Percentiles rank a stretch among this genome's conserved stretches.
These are phyloP conservation scores for Chaetomiaceae sp. DNA, from an alignment of 2,329 filamentous ascomycete genomes.

Conservation along the genomic window DNA sequence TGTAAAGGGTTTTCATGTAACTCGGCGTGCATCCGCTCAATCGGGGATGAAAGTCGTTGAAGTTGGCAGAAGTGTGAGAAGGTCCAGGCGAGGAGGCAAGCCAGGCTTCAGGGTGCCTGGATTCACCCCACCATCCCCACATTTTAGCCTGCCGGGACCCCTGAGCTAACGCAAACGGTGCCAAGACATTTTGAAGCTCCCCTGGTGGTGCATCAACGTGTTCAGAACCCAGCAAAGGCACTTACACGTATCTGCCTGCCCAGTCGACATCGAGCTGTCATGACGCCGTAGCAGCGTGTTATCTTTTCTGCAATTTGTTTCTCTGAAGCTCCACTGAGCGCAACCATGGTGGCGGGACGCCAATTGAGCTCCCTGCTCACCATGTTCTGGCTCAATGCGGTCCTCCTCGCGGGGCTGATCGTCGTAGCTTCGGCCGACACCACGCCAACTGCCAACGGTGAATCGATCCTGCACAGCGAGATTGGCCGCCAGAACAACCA, in stretches of 20 bases:
- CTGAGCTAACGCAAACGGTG: neutral
- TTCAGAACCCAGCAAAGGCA: slow-evolving; percentile 1
- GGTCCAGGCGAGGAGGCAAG: too few species aligned
- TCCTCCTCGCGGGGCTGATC: slow-evolving; percentile 13
- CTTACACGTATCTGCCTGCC: too few species aligned
- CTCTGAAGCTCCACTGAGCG: slow-evolving; percentile 2
- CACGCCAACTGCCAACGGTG: slow-evolving; percentile 22
- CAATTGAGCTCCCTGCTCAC: slow-evolving; percentile 27
- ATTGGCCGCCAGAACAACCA: slow-evolving; percentile 61
- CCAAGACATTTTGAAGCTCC: slow-evolving; percentile 2
- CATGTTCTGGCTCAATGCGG: slow-evolving; percentile 19
- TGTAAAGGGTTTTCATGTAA: too few species aligned
- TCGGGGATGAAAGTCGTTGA: too few species aligned
- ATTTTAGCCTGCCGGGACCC: too few species aligned
- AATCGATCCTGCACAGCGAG: slow-evolving; percentile 41
- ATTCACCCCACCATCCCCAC: too few species aligned
- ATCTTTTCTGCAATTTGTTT: neutral
- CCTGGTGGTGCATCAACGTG: slow-evolving; percentile 9
- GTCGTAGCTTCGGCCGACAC: neutral
- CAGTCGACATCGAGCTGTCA: slow-evolving; percentile 1
- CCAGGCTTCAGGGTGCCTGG: too few species aligned
- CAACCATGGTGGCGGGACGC: slow-evolving; percentile 16
- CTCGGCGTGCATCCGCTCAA: too few species aligned
- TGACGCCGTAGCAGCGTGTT: slow-evolving; percentile 4
- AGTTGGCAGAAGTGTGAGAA: too few species aligned